Percentiles rank a stretch among this genome's conserved stretches.
phyloP scores from a whole-genome alignment of 2,329 filamentous ascomycete species.

The Colletotrichum sp. region DNA sequence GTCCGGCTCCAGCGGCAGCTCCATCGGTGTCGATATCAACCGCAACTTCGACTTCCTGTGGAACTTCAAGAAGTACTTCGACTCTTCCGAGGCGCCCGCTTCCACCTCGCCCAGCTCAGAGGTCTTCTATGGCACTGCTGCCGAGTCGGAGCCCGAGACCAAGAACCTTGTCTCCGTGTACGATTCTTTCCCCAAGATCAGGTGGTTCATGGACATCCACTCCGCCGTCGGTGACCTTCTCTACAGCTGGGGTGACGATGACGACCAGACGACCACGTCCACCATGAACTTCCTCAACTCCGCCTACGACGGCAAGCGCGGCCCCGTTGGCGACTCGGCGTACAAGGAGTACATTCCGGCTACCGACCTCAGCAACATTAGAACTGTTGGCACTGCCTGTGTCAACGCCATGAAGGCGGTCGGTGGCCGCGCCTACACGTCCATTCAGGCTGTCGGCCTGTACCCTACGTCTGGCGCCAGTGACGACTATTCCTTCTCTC shows the following conservation, averaged over 20 bases:
- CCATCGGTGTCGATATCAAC: conserved; percentile 56
- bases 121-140: conserved; percentile 47
- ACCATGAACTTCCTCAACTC: conserved; percentile 51
- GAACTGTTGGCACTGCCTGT: conserved; percentile 32
- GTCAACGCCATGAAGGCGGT: conserved; percentile 38
- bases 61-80: conserved; percentile 53
- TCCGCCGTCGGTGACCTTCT: conserved; percentile 50
- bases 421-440: conserved; percentile 34
- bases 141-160: conserved; percentile 54
- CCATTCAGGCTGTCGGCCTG: conserved; percentile 35
- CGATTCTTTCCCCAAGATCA: conserved; percentile 48
- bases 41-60: conserved; percentile 64
- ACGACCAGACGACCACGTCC: conserved; percentile 42
- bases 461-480: conserved; percentile 38
- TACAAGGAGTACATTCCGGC: conserved; percentile 45
- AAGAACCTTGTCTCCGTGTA: conserved; percentile 52
- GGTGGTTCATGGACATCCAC: conserved; percentile 57
- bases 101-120: conserved; percentile 39
- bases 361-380: conserved; percentile 34
- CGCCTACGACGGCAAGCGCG: conserved; percentile 48
- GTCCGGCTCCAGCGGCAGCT: conserved; percentile 8
- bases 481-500: conserved; percentile 41
- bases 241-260: conserved; percentile 55
- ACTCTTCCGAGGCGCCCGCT: conserved; percentile 36
- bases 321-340: conserved; percentile 37